Percentiles rank a stretch among this genome's conserved stretches.
These are phyloP conservation scores for Parathielavia appendiculata DNA, from an alignment of 495 filamentous ascomycete species.

Conservation along the genomic window DNA sequence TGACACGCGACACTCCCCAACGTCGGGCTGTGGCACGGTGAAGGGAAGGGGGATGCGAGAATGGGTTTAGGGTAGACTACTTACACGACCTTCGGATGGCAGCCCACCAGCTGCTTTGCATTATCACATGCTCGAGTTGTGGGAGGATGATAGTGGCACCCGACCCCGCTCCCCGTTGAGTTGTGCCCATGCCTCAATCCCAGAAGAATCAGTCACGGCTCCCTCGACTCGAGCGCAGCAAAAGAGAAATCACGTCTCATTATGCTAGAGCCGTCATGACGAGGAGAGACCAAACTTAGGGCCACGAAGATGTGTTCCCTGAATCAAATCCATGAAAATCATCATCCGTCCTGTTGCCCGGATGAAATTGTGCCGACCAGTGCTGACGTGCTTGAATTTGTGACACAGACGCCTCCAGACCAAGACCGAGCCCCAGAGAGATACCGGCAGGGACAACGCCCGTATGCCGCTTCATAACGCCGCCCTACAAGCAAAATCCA, in stretches of 20 bases:
- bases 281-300: not conserved
- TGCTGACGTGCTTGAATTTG: not conserved
- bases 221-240: not conserved
- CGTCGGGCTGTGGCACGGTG: too few relatives aligned
- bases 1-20: too few relatives aligned
- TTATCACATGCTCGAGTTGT: too few relatives aligned
- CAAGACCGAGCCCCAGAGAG: not conserved
- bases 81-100: too few relatives aligned
- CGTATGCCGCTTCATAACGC: constrained; percentile 1
- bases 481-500: not conserved
- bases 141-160: too few relatives aligned
- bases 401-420: not conserved
- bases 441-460: too few relatives aligned
- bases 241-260: constrained; percentile 11
- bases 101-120: too few relatives aligned
- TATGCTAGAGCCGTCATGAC: not conserved
- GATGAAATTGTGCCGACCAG: not conserved
- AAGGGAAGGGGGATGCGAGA: not conserved
- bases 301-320: not conserved
- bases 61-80: not conserved
- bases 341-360: constrained; percentile 9
- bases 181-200: too few relatives aligned
- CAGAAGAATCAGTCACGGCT: not conserved
- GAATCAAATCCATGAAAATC: not conserved
- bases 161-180: too few relatives aligned